Conservation (phyloP, 176 grass and related monocot species). For the Miscanthus lutarioriparius region DNA sequence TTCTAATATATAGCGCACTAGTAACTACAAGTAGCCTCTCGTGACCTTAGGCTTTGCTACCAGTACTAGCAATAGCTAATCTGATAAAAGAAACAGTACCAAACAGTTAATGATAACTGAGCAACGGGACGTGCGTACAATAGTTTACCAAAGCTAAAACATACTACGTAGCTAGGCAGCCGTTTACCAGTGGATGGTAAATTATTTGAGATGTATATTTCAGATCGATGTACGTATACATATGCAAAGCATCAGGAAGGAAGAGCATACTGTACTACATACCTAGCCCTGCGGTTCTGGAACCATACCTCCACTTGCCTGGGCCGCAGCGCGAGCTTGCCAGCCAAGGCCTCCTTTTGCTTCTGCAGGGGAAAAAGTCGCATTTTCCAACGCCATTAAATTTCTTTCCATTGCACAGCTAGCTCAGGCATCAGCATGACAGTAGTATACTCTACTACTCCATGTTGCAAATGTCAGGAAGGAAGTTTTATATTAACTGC, state of each 20-base stretch:
- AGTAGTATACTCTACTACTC: not conserved
- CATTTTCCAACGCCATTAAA: constrained; percentile 55
- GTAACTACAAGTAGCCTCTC: no score
- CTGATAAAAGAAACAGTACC: not conserved
- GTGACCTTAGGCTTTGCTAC: no score
- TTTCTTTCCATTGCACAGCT: constrained; percentile 21
- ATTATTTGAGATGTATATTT: not conserved
- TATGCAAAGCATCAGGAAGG: no score
- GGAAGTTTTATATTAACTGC: not conserved
- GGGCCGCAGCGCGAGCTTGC: constrained; percentile 83
- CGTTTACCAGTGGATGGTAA: not conserved
- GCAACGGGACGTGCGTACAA: not conserved
- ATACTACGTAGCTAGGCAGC: not conserved
- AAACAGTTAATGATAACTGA: not conserved
- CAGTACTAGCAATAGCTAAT: not conserved
- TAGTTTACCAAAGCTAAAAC: not conserved
- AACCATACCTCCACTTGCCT: constrained; percentile 99
- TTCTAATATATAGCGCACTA: no score
- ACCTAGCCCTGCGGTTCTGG: constrained; percentile 99
- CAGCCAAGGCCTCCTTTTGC: constrained; percentile 90
- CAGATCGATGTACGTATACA: no score
- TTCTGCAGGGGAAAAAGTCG: constrained; percentile 60
- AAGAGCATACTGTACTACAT: not conserved
- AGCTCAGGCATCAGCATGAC: not conserved
- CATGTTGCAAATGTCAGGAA: constrained; percentile 14